Base-by-base conservation (phyloP, 768 basidiomycete species). In the Kwoniella dendrophila region DNA sequence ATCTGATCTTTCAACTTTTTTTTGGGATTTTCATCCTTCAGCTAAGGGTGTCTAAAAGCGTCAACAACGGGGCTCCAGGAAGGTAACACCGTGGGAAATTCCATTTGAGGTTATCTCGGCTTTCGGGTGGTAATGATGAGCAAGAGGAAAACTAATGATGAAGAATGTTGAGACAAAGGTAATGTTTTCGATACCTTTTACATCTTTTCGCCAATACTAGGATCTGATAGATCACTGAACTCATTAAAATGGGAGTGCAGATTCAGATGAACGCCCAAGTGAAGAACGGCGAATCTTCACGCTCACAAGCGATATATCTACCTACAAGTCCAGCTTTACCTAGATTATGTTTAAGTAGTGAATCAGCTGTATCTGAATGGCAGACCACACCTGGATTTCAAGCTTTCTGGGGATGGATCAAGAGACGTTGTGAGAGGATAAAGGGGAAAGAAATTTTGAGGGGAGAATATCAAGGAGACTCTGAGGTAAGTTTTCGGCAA, bases 341-440 rank as follows among this genome's bases (percentile, higher is more conserved):
- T 1, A 51, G 44, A 4, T 66, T 59, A 27, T 69, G 76, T 3
- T 56, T 72, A 4, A 66, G 56, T 14, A 67, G 59, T 32, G 69
- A 66, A 32, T 38, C 27, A 14, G 89, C 91, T 67, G 84, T 93
- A 33, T 82, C 82, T 24, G 63, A 71, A n/a, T 96, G 92, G 92
- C 86, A 84, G 69, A 75, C 68, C 1, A 87, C 88, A 4, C 83
- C 79, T 36, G 89, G 89, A 0, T 95, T 89, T 73, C 79, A 81
- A 60, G 89, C 89, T 67, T 92, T 88, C 73, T 83, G 83, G 41
- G 70, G 88, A 22, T 95, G 93, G 79, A 80, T 94, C 30, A 85
- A 85, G 22, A 84, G 89, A 47, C 80, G 94, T 41, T 90, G 85
- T 59, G 88, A 90, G 63, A 83, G 90, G 4, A 88, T 94, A 8